Evolutionary conservation across 371 early-diverging fungal genomes (phyloP).

Genomic region (Mortierella sp.): DNA sequence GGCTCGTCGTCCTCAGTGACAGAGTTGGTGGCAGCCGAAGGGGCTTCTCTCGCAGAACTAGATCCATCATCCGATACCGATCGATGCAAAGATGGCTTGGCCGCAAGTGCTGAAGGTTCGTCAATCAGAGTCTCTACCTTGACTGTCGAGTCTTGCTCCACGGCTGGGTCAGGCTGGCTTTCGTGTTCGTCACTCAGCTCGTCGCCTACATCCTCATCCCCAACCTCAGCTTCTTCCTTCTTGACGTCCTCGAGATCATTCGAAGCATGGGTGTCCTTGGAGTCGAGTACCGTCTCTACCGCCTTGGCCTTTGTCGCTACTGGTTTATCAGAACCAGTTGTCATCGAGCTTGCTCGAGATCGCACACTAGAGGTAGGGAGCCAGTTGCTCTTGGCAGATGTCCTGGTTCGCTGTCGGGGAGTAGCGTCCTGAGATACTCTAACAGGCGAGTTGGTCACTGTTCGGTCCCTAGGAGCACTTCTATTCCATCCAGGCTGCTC

Average conservation of each 20-base stretch:
- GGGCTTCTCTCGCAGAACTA: too few relatives aligned
- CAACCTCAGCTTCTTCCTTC: conserved; percentile 10
- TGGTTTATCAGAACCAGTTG: conserved; percentile 10
- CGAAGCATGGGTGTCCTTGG: background rate
- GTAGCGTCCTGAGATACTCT: background rate
- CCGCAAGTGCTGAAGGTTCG: too few relatives aligned
- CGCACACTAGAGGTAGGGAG: conserved; percentile 9
- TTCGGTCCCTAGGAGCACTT: conserved; percentile 17
- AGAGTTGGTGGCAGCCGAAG: too few relatives aligned
- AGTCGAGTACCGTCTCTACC: background rate
- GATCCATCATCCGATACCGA: too few relatives aligned
- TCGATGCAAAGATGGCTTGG: too few relatives aligned
- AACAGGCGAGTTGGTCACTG: background rate
- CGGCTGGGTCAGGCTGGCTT: conserved; percentile 7
- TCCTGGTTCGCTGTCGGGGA: conserved; percentile 11
- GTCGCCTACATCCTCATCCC: conserved; percentile 35
- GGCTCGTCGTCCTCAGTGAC: too few relatives aligned
- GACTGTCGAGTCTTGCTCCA: background rate
- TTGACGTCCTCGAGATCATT: background rate
- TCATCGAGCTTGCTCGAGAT: conserved; percentile 30
- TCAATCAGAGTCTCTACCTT: too few relatives aligned
- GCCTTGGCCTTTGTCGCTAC: background rate
- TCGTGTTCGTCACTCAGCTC: conserved; percentile 30
- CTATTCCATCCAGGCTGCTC: conserved; percentile 30
- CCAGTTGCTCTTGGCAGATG: conserved; percentile 10